Conservation (phyloP, 495 filamentous ascomycete species). For the Cladorrhinum samala region DNA sequence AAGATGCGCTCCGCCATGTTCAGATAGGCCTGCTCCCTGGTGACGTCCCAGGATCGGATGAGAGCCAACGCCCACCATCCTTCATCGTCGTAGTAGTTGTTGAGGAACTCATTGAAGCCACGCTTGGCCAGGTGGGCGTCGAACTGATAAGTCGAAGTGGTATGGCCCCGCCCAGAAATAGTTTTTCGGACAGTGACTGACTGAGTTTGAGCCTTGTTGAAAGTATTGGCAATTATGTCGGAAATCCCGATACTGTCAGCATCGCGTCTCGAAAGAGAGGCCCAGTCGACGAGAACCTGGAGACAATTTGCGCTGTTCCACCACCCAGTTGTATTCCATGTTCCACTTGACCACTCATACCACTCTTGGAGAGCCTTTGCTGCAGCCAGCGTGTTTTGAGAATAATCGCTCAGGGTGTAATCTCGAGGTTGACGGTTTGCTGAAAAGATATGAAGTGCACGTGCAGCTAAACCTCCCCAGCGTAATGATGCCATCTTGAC, state of each 20-base stretch:
- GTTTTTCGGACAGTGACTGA: conserved; percentile 26
- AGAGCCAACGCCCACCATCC: conserved; percentile 68
- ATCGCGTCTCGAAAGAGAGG: conserved; percentile 28
- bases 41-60: conserved; percentile 60
- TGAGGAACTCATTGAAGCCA: conserved; percentile 48
- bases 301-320: conserved; percentile 72
- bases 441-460: conserved; percentile 33
- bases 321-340: conserved; percentile 65
- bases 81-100: conserved; percentile 65
- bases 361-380: conserved; percentile 52
- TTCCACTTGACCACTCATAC: conserved; percentile 56
- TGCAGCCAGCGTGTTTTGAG: conserved; percentile 39
- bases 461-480: conserved; percentile 33
- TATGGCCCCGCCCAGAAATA: conserved; percentile 22
- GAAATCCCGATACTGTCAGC: conserved; percentile 28
- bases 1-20: conserved; percentile 54
- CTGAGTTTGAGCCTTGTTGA: conserved; percentile 34
- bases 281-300: conserved; percentile 58
- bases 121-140: conserved; percentile 11
- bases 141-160: conserved; percentile 26
- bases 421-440: conserved; percentile 17
- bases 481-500: conserved; percentile 25
- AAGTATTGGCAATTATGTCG: conserved; percentile 38
- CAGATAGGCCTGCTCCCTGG: conserved; percentile 48
- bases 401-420: too few species aligned